These are phyloP conservation scores for Haematococcus sp. DNA, from an alignment of 139 green algal genomes.

Conservation along the genomic window DNA sequence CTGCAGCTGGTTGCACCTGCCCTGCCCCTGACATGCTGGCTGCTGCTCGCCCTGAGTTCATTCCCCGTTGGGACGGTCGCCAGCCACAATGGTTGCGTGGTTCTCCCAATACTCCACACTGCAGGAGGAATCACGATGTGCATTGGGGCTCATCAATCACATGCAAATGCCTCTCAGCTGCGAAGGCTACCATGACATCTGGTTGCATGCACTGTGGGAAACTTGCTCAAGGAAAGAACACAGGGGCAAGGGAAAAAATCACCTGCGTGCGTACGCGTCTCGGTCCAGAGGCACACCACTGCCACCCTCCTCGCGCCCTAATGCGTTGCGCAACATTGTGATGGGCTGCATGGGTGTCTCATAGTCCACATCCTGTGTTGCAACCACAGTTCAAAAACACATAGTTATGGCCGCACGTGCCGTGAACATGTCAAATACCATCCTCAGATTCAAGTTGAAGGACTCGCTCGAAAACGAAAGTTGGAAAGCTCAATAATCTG, in stretches of 20 bases:
- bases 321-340: constrained; percentile 93
- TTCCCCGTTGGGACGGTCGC: constrained; percentile 7
- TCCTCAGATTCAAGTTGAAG: neutral
- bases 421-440: neutral
- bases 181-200: neutral
- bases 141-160: neutral
- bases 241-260: neutral
- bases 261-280: constrained; percentile 65
- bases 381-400: neutral
- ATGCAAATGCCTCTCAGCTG: neutral
- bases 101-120: constrained; percentile 75
- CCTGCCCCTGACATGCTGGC: no score
- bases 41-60: no score
- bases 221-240: neutral
- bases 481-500: no score
- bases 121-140: neutral
- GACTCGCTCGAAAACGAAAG: no score
- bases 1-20: no score
- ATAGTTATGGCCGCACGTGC: neutral
- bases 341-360: constrained; percentile 90
- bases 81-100: constrained; percentile 67
- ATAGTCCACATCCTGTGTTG: constrained; percentile 21
- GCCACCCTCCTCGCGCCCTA: constrained; percentile 87
- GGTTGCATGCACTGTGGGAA: neutral
- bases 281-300: constrained; percentile 81